Percentiles rank a stretch among this genome's conserved stretches.
These are phyloP conservation scores for Globisporangium heterothallicum DNA, from an alignment of 352 stramenopile species.

Conservation along the genomic window DNA sequence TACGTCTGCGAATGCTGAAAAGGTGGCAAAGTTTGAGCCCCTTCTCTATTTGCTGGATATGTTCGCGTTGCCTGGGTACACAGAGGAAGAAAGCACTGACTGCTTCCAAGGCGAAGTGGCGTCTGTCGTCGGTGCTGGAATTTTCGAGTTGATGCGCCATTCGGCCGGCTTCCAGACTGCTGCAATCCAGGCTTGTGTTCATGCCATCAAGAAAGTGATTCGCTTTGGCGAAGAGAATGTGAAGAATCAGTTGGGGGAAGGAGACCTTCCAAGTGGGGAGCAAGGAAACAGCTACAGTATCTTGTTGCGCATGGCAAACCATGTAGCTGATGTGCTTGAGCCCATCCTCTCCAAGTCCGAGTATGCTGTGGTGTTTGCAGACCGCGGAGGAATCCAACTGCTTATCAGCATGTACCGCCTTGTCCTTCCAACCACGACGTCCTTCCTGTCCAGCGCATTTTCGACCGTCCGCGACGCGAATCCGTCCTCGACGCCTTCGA, in stretches of 20 bases:
- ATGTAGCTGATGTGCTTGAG: constrained; percentile 92
- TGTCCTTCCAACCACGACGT: constrained; percentile 81
- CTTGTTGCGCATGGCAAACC: constrained; percentile 55
- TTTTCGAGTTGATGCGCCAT: constrained; percentile 97
- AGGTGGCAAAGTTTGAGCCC: constrained; percentile 88
- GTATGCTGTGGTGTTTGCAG: constrained; percentile 88
- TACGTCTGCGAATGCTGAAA: constrained; percentile 89
- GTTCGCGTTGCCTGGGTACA: constrained; percentile 90
- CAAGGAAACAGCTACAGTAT: constrained; percentile 20
- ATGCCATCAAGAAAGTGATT: constrained; percentile 89
- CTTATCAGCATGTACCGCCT: constrained; percentile 88
- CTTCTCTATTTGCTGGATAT: constrained; percentile 88
- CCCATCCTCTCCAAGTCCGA: constrained; percentile 93
- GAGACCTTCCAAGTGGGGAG: background rate
- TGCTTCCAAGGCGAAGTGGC: constrained; percentile 92
- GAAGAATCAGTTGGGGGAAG: constrained; percentile 8
- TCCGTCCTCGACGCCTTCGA: constrained; percentile 6
- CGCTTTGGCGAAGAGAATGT: constrained; percentile 66
- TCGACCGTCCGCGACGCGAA: constrained; percentile 1
- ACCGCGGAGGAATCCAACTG: constrained; percentile 84
- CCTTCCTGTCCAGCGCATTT: constrained; percentile 63
- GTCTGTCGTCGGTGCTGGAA: constrained; percentile 88
- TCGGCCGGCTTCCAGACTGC: constrained; percentile 83
- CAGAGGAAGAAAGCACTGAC: constrained; percentile 67
- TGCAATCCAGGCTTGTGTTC: constrained; percentile 84